Evolutionary conservation across 371 early-diverging fungal species (phyloP), one percentile per base, ranked within the genome.

Genomic region (Basidiobolus meristosporus): DNA sequence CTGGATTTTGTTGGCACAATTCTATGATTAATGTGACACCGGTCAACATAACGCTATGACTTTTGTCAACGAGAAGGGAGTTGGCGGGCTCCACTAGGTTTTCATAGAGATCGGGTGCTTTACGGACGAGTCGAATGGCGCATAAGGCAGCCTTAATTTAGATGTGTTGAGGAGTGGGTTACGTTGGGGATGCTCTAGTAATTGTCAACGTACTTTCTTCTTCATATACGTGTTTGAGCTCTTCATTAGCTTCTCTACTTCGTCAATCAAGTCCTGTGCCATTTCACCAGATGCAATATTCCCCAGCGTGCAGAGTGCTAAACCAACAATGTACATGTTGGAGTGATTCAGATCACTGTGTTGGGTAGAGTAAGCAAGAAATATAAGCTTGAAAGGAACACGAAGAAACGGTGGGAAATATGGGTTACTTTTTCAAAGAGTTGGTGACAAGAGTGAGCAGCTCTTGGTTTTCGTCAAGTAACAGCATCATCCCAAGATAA

Each of bases 401-500:
- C 7, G 3, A 20, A 7, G 15, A 41, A 7, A 21, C n/a, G 5
- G 7, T 12, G 7, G 7, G 12, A 10, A 10, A n/a, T 9, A 26
- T 9, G 22, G 19, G 53, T 44, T 74, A 86, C 88, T 89, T 90
- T 57, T 97, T 90, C 46, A 97, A 67, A 16, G 83, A 90, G 66
- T 95, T 97, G 20, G 98, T 97, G 18, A 96, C 82, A 31, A 97
- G 61, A 6, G 93, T 96, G 50, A 97, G 56, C 1, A 87, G 80
- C 50, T 91, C 92, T 42, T 91, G 92, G 53, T 90, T 90, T 60
- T 96, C 96, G 56, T 97, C 98, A 41, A 97, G 67, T 36, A 97
- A 59, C 28, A 95, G 69, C 84, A 89, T 87, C 43, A 88, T 91
- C 22, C 96, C 98, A 39, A 97, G 68, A 57, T 97, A 96, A 10